These are phyloP conservation scores for Glebionis coronaria DNA, from an alignment of 129 eudicot species.

Conservation along the genomic window DNA sequence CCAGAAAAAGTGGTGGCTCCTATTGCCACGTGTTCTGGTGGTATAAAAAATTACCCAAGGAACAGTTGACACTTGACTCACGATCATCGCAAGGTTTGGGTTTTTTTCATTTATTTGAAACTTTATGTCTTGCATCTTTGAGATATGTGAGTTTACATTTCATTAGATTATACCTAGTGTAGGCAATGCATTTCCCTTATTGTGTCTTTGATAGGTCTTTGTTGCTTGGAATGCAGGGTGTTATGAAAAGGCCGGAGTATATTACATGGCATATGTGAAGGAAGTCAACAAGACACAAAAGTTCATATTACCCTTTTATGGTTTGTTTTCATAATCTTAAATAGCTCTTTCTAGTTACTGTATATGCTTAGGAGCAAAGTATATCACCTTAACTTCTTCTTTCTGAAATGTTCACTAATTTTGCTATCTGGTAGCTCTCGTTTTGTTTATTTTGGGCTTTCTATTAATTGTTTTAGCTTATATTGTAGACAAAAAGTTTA, in stretches of 20 bases:
- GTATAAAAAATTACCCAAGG: too few species aligned
- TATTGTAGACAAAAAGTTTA: too few species aligned
- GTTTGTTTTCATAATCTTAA: slow-evolving; percentile 38
- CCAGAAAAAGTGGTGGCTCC: too few species aligned
- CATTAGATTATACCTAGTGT: slow-evolving; percentile 2
- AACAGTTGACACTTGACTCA: too few species aligned
- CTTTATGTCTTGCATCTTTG: slow-evolving; percentile 14
- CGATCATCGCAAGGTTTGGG: slow-evolving; percentile 90
- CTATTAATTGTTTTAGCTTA: too few species aligned
- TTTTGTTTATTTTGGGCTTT: too few species aligned
- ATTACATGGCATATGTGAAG: slow-evolving; percentile 96
- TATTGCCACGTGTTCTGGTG: too few species aligned
- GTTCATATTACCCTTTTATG: slow-evolving; percentile 90
- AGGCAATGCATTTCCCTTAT: not conserved
- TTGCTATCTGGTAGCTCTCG: too few species aligned
- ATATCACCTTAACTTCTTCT: slow-evolving; percentile 16
- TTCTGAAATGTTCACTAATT: not conserved
- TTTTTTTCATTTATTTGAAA: too few species aligned
- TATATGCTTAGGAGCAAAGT: slow-evolving; percentile 13
- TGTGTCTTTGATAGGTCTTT: slow-evolving; percentile 21
- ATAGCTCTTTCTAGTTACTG: not conserved
- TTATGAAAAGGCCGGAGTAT: slow-evolving; percentile 91
- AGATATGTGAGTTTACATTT: slow-evolving; percentile 6
- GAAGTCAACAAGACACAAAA: slow-evolving; percentile 82
- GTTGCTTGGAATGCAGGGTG: slow-evolving; percentile 57